Conservation (phyloP, 371 early-diverging fungal genomes). For the Mortierella sp. region DNA sequence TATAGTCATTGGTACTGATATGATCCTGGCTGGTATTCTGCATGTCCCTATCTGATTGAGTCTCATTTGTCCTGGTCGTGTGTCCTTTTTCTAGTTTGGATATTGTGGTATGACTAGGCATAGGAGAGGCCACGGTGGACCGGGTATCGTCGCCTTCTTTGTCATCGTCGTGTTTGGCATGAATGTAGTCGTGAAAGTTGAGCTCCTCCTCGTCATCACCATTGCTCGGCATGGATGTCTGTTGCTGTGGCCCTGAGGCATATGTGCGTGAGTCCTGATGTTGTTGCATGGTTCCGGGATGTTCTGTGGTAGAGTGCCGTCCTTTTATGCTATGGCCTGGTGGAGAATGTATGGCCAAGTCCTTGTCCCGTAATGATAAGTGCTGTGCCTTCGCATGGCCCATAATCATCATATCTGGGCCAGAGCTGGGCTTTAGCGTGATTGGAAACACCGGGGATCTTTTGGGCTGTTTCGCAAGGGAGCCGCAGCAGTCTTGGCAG, state of each 20-base stretch:
- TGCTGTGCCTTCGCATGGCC: slow-evolving; percentile 4
- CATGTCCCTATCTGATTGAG: neutral
- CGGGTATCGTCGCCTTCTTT: slow-evolving; percentile 17
- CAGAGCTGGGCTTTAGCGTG: neutral
- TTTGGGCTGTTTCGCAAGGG: no score
- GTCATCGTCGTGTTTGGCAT: slow-evolving; percentile 38
- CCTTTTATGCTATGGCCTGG: neutral
- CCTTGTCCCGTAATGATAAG: neutral
- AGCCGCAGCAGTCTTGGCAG: no score
- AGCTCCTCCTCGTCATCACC: slow-evolving; percentile 16
- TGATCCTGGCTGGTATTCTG: neutral
- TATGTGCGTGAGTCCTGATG: neutral
- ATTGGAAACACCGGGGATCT: neutral
- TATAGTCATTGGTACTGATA: neutral
- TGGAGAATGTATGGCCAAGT: neutral
- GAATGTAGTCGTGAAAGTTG: slow-evolving; percentile 46
- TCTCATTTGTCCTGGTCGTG: neutral
- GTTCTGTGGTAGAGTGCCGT: neutral
- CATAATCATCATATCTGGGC: neutral
- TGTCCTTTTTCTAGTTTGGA: no score
- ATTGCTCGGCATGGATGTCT: neutral
- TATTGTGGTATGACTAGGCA: slow-evolving; percentile 2
- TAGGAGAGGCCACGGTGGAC: slow-evolving; percentile 11
- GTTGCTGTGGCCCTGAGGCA: neutral
- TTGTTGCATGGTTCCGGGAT: neutral